Conservation (phyloP, 345 rosid species). For the Rhizophora mangle region DNA sequence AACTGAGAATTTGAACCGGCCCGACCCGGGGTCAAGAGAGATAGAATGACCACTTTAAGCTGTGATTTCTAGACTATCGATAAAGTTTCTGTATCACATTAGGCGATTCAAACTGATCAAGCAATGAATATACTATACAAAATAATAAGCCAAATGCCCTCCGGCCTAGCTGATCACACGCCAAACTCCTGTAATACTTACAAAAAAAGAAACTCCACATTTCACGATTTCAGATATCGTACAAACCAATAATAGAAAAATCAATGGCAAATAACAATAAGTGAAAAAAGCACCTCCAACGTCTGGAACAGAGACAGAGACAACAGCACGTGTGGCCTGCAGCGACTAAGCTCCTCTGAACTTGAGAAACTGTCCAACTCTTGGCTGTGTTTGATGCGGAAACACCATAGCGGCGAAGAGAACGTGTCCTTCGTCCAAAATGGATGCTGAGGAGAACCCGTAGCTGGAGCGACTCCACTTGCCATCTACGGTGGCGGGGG, state of each 20-base stretch:
- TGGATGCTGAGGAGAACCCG: constrained; percentile 57
- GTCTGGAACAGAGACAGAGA: constrained; percentile 45
- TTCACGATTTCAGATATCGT: neutral
- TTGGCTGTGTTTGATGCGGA: constrained; percentile 45
- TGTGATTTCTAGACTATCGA: too few species aligned
- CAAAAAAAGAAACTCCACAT: too few species aligned
- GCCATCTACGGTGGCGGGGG: too few species aligned
- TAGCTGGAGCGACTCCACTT: constrained; percentile 36
- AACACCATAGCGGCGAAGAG: constrained; percentile 33
- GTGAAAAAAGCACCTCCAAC: constrained; percentile 38
- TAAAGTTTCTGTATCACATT: too few species aligned
- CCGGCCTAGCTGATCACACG: neutral
- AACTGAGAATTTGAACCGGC: too few species aligned
- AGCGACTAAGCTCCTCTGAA: constrained; percentile 47
- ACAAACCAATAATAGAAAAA: neutral
- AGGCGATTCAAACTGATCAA: too few species aligned
- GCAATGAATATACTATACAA: neutral
- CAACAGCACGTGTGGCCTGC: constrained; percentile 50
- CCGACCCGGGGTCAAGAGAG: too few species aligned
- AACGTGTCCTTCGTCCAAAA: constrained; percentile 37
- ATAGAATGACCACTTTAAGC: too few species aligned
- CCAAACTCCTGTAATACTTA: neutral
- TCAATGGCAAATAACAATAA: neutral
- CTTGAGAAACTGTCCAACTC: constrained; percentile 33
- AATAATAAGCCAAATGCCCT: neutral